Evolutionary conservation across 768 basidiomycete genomes (phyloP).

Genomic region (Tricholoma sp.): DNA sequence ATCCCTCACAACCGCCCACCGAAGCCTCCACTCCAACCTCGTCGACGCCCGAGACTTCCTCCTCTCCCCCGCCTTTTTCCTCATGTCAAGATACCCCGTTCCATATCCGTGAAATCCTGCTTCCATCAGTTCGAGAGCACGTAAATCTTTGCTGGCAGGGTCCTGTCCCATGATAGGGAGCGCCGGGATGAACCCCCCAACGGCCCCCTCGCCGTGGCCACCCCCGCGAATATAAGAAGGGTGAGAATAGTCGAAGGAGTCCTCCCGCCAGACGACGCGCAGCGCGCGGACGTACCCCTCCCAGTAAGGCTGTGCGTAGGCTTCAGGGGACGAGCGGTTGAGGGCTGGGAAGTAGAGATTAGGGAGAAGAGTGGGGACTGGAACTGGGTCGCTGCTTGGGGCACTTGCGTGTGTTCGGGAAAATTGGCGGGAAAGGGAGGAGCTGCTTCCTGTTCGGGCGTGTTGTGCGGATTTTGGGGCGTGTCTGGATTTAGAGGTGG

Average conservation of each 20-base stretch:
- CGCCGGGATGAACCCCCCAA: conserved; percentile 1
- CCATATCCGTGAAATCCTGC: neutral
- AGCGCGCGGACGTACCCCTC: conserved; percentile 49
- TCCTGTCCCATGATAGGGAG: neutral
- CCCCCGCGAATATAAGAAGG: conserved; percentile 9
- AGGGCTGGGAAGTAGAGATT: conserved; percentile 20
- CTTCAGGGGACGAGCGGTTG: conserved; percentile 20
- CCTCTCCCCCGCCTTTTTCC: neutral
- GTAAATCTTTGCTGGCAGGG: neutral
- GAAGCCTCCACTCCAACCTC: conserved; percentile 55
- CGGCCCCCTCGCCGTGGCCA: conserved; percentile 7
- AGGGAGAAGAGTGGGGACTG: neutral
- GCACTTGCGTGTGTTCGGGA: neutral
- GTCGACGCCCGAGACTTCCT: conserved; percentile 14
- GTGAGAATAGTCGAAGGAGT: neutral
- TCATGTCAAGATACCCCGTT: neutral
- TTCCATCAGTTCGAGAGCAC: neutral
- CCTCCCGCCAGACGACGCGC: conserved; percentile 34
- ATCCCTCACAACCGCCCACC: conserved; percentile 58
- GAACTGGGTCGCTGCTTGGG: neutral
- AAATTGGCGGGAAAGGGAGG: conserved; percentile 6
- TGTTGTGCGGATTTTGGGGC: conserved; percentile 4
- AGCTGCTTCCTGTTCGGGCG: conserved; percentile 4
- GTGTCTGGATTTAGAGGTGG: neutral
- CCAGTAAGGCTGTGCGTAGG: conserved; percentile 56